Evolutionary conservation across 257 asterid species (phyloP).

Genomic region (Ehretia macrophylla): DNA sequence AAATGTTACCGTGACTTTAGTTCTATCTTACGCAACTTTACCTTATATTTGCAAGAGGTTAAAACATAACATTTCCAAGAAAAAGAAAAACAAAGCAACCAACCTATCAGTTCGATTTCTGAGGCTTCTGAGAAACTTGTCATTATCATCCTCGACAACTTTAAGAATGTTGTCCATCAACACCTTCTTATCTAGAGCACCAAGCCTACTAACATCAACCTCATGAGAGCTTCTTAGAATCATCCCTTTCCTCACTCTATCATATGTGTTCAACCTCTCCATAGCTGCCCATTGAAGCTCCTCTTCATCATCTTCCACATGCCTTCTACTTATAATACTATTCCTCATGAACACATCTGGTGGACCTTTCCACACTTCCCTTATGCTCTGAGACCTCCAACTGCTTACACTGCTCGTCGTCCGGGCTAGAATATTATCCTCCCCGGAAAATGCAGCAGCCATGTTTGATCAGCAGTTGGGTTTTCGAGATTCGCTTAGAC

Average conservation of each 20-base stretch:
- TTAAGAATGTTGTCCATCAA: slow-evolving; percentile 65
- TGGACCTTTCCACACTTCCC: slow-evolving; percentile 66
- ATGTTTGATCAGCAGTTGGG: no score
- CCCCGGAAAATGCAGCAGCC: slow-evolving; percentile 41
- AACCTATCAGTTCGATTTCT: slow-evolving; percentile 75
- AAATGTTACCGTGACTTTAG: no score
- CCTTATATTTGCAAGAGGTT: no score
- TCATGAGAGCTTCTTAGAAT: slow-evolving; percentile 36
- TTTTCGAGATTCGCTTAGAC: no score
- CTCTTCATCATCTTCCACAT: slow-evolving; percentile 63
- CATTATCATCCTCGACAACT: slow-evolving; percentile 70
- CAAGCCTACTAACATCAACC: slow-evolving; percentile 56
- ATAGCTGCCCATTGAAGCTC: slow-evolving; percentile 92
- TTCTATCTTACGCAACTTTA: no score
- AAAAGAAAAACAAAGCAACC: neutral
- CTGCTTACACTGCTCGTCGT: slow-evolving; percentile 46
- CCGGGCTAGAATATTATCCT: slow-evolving; percentile 51
- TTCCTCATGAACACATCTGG: slow-evolving; percentile 53
- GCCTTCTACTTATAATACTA: slow-evolving; percentile 49
- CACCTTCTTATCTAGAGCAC: slow-evolving; percentile 56
- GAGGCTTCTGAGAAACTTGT: slow-evolving; percentile 54
- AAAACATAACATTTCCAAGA: neutral
- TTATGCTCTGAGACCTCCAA: slow-evolving; percentile 59
- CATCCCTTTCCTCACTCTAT: slow-evolving; percentile 68
- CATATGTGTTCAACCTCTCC: slow-evolving; percentile 75